phyloP scores from a whole-genome alignment of 495 filamentous ascomycete species.

The Tuber microsphaerosporum region DNA sequence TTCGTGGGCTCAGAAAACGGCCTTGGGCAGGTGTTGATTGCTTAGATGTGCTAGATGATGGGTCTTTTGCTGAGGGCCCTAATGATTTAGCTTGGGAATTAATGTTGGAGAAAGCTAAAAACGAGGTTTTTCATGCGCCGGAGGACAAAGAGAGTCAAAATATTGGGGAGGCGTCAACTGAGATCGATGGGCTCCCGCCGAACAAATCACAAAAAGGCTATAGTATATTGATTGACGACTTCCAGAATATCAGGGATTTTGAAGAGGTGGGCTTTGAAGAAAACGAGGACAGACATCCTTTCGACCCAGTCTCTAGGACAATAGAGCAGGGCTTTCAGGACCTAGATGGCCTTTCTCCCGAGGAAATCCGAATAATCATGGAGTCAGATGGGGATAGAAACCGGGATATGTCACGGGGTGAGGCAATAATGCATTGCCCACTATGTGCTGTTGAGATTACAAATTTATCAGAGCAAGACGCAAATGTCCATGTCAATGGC shows the following conservation, averaged over 20 bases:
- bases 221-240: conserved; percentile 41
- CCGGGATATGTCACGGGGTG: not conserved
- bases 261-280: conserved; percentile 41
- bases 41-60: conserved; percentile 13
- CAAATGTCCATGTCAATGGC: conserved; percentile 72
- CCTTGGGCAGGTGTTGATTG: not conserved
- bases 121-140: not conserved
- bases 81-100: conserved; percentile 16
- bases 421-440: conserved; percentile 23
- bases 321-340: conserved; percentile 33
- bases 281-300: conserved; percentile 19
- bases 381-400: not conserved
- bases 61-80: conserved; percentile 10
- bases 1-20: conserved; percentile 14
- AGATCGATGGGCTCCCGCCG: not conserved
- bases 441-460: conserved; percentile 27
- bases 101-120: not conserved
- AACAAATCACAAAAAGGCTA: not conserved
- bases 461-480: conserved; percentile 45
- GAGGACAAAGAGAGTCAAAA: conserved; percentile 12
- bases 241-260: conserved; percentile 59
- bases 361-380: conserved; percentile 17
- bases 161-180: not conserved
- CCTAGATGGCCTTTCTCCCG: conserved; percentile 14
- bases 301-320: conserved; percentile 33